Percentiles rank a stretch among this genome's conserved stretches.
Evolutionary conservation across 495 filamentous ascomycete genomes (phyloP).

Genomic region (Xanthoparmelia taractica): DNA sequence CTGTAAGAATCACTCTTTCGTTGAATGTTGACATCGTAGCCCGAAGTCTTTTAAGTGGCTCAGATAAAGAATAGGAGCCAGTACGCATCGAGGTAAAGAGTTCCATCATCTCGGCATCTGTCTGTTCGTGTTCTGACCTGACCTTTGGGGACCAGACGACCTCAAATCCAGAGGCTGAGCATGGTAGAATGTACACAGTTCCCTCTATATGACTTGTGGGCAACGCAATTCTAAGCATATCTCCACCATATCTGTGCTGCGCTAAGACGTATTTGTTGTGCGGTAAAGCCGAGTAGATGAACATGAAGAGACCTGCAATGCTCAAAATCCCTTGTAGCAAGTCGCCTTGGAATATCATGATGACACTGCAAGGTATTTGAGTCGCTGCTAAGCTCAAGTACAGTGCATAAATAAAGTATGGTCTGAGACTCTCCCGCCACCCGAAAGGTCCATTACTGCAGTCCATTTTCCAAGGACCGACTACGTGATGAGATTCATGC

Average conservation of each 20-base stretch:
- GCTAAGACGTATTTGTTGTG: slow-evolving; percentile 10
- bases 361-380: slow-evolving; percentile 4
- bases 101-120: slow-evolving; percentile 5
- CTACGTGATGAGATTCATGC: too few species aligned
- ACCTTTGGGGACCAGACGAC: slow-evolving; percentile 3
- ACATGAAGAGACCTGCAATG: neutral
- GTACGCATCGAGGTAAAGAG: slow-evolving; percentile 10
- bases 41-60: slow-evolving; percentile 6
- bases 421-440: slow-evolving; percentile 5
- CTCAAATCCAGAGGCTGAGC: neutral
- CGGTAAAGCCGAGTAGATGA: neutral
- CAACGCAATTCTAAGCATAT: slow-evolving; percentile 10
- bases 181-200: slow-evolving; percentile 6
- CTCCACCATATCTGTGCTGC: slow-evolving; percentile 2
- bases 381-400: neutral
- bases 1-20: slow-evolving; percentile 1
- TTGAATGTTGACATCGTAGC: slow-evolving; percentile 14
- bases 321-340: slow-evolving; percentile 8
- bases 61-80: slow-evolving; percentile 5
- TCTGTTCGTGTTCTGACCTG: slow-evolving; percentile 3
- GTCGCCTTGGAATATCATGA: neutral
- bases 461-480: neutral
- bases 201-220: slow-evolving; percentile 13
- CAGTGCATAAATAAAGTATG: neutral
- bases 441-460: slow-evolving; percentile 9